Conservation (phyloP, 2,329 filamentous ascomycete genomes). For the Colletotrichum simmondsii region DNA sequence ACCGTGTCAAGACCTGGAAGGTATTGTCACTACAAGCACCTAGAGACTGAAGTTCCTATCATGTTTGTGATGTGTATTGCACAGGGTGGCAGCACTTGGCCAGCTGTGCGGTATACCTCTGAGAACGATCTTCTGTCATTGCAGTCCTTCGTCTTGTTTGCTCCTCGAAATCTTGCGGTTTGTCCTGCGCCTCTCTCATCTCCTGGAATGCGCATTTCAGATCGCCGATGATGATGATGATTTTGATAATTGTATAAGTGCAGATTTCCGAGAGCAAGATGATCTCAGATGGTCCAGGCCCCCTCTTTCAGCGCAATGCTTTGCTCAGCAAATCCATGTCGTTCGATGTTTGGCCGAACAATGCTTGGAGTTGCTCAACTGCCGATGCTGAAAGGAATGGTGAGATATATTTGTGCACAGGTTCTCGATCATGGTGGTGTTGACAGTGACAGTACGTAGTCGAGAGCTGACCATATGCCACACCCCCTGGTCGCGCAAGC, state of each 20-base stretch:
- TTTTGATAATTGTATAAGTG: neutral
- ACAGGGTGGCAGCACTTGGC: neutral
- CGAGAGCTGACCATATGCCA: neutral
- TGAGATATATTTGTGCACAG: neutral
- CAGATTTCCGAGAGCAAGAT: neutral
- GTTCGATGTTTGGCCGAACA: neutral
- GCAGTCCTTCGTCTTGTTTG: neutral
- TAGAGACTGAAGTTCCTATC: neutral
- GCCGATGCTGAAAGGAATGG: neutral
- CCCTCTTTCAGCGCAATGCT: neutral
- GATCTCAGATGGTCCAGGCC: neutral
- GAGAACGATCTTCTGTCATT: neutral
- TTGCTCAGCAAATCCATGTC: neutral
- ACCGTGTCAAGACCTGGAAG: neutral
- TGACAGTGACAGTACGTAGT: neutral
- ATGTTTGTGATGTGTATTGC: neutral
- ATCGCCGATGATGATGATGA: neutral
- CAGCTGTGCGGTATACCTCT: neutral
- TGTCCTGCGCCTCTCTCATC: neutral
- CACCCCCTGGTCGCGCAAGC: neutral
- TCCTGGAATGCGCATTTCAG: neutral
- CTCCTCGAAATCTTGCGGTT: neutral
- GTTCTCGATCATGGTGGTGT: neutral
- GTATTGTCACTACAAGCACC: neutral
- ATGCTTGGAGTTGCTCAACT: neutral